Conservation (phyloP, 345 rosid genomes). For the Dipteronia dyeriana region DNA sequence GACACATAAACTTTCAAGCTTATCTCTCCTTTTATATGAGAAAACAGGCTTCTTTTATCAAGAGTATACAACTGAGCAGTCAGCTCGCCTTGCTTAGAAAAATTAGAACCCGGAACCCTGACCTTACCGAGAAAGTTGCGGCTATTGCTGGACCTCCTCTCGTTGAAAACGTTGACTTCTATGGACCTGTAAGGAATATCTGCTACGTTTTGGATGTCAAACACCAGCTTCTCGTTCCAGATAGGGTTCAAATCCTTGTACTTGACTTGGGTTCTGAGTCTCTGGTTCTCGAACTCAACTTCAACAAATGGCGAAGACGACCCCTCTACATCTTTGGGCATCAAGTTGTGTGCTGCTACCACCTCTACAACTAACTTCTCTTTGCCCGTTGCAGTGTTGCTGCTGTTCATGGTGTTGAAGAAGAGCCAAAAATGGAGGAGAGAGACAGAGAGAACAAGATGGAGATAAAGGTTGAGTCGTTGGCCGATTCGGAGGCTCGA, state of each 20-base stretch:
- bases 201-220: conserved; percentile 44
- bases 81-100: conserved; percentile 51
- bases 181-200: conserved; percentile 59
- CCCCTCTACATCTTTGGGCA: conserved; percentile 84
- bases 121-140: conserved; percentile 69
- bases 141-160: conserved; percentile 51
- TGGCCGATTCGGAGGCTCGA: conserved; percentile 20
- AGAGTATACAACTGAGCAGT: conserved; percentile 53
- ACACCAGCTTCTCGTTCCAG: conserved; percentile 77
- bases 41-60: conserved; percentile 68
- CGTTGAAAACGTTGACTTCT: conserved; percentile 62
- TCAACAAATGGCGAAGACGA: conserved; percentile 75
- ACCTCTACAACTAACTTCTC: conserved; percentile 74
- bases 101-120: conserved; percentile 47
- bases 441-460: not conserved
- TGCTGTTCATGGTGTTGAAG: conserved; percentile 8
- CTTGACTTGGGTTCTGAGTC: conserved; percentile 54
- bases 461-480: not conserved
- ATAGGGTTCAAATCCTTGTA: conserved; percentile 67
- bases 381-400: conserved; percentile 23
- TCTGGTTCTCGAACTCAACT: conserved; percentile 67
- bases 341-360: conserved; percentile 67
- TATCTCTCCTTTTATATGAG: conserved; percentile 70
- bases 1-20: conserved; percentile 56
- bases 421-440: conserved; percentile 8